Evolutionary conservation across 1,284 basidiomycete species (phyloP).

Genomic region (Trametes polyzona): DNA sequence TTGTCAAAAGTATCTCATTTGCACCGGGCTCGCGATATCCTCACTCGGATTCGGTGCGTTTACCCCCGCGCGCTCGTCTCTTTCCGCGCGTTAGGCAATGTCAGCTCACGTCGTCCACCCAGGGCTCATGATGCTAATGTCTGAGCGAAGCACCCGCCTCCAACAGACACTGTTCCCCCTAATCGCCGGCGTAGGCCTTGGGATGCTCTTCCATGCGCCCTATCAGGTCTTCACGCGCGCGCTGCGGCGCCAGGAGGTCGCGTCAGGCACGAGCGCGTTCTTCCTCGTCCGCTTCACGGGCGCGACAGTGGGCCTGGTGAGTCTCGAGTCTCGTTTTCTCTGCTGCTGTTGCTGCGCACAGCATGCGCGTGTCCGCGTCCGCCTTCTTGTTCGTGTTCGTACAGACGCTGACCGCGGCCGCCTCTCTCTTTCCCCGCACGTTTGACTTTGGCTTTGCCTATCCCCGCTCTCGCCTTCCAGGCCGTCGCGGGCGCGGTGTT

Average conservation of each 20-base stretch:
- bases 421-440: neutral
- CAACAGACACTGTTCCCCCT: conserved; percentile 61
- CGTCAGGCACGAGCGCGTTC: conserved; percentile 81
- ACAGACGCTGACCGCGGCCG: too few species aligned
- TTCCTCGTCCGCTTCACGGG: conserved; percentile 85
- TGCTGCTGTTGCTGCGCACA: too few species aligned
- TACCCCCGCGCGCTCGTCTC: neutral
- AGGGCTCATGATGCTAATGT: conserved; percentile 70
- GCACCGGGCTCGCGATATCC: conserved; percentile 61
- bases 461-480: conserved; percentile 41
- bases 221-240: conserved; percentile 75
- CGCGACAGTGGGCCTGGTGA: conserved; percentile 75
- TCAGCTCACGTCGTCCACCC: conserved; percentile 14
- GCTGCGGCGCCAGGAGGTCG: conserved; percentile 64
- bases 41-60: conserved; percentile 72
- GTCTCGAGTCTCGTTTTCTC: too few species aligned
- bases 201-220: conserved; percentile 81
- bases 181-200: conserved; percentile 75
- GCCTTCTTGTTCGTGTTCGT: too few species aligned
- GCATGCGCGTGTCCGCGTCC: too few species aligned
- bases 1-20: conserved; percentile 67
- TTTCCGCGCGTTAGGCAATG: conserved; percentile 14
- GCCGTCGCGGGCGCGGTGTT: conserved; percentile 77
- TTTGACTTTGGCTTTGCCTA: conserved; percentile 17
- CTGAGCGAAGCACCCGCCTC: conserved; percentile 49